Evolutionary conservation across 176 grass and related monocot genomes (phyloP).

Genomic region (Leersia perrieri): DNA sequence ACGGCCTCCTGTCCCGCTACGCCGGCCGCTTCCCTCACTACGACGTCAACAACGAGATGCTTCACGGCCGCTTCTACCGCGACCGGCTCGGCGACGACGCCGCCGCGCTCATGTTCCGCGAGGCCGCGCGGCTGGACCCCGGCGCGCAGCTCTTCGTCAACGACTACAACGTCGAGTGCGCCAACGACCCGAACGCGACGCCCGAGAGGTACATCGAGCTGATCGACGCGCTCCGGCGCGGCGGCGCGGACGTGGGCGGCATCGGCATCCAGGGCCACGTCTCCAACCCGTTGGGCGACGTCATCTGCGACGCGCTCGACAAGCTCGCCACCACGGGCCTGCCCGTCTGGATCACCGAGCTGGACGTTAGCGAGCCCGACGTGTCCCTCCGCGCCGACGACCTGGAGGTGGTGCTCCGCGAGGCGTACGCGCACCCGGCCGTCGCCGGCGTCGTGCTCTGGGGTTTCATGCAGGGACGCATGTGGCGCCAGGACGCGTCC

Average conservation of each 20-base stretch:
- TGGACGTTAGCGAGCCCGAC: conserved; percentile 53
- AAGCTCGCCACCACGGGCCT: conserved; percentile 53
- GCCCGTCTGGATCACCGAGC: conserved; percentile 68
- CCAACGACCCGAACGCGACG: background rate
- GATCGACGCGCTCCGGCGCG: background rate
- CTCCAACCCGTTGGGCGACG: background rate
- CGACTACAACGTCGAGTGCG: background rate
- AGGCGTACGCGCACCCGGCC: conserved; percentile 72
- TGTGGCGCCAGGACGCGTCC: conserved; percentile 54
- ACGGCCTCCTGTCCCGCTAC: background rate
- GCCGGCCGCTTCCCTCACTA: background rate
- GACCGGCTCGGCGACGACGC: background rate
- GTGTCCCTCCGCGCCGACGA: conserved; percentile 65
- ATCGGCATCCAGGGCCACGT: background rate
- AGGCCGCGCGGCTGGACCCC: background rate
- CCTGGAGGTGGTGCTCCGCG: conserved; percentile 68
- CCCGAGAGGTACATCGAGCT: background rate
- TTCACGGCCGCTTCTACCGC: background rate
- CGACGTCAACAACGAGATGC: background rate
- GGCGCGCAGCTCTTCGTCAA: background rate
- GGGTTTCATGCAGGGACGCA: conserved; percentile 63
- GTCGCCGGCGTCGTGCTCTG: conserved; percentile 63
- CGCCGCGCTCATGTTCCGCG: background rate
- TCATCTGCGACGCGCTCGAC: conserved; percentile 59
- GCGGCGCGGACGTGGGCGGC: background rate